Conservation (phyloP, 2,329 filamentous ascomycete genomes). For the Xylariaceae sp. region DNA sequence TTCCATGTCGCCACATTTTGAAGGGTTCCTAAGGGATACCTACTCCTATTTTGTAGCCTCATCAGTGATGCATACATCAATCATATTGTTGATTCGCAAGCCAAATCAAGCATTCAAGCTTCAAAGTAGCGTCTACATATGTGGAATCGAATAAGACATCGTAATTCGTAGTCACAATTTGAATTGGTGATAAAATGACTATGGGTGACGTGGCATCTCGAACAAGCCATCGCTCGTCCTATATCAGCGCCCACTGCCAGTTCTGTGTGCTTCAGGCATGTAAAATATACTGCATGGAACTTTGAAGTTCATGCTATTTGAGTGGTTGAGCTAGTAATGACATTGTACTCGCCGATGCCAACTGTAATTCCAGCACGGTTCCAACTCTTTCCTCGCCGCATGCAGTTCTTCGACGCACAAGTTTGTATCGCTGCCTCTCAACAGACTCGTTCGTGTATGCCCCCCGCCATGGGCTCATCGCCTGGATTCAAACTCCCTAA, state of each 20-base stretch:
- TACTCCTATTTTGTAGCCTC: no score
- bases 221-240: conserved; percentile 25
- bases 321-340: not conserved
- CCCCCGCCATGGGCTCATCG: not conserved
- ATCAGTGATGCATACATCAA: no score
- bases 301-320: conserved; percentile 1
- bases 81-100: no score
- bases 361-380: not conserved
- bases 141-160: no score
- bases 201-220: conserved; percentile 21
- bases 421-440: not conserved
- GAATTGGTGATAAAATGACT: conserved; percentile 1
- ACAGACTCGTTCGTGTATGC: not conserved
- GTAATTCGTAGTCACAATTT: not conserved
- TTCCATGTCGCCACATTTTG: no score
- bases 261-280: not conserved
- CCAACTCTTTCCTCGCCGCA: not conserved
- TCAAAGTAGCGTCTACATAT: not conserved
- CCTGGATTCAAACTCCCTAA: not conserved
- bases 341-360: not conserved
- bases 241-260: not conserved
- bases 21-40: no score
- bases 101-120: no score
- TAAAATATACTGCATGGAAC: not conserved
- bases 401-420: not conserved